Base-by-base conservation (phyloP, 164 flowering plant genomes). In the Piper longum region DNA sequence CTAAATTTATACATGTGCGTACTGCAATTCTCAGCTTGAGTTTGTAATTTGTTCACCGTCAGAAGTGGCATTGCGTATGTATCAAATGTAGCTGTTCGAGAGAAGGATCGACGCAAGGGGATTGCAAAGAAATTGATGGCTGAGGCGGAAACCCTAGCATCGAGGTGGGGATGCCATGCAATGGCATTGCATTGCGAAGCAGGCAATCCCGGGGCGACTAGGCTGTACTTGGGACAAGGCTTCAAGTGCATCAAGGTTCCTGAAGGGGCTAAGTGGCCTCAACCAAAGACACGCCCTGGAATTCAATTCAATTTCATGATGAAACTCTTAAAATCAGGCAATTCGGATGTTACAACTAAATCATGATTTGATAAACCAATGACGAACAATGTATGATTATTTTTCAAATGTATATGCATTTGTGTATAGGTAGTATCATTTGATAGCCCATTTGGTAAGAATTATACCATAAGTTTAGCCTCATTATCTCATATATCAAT, bases 61-160 rank as follows among this genome's bases (percentile, higher is more conserved):
- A 92, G 98, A 85, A 83, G 87, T 57, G 96, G 96, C 56, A 83
- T 92, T 64, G 98, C 96, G 13, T 92, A 92, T 67, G 69, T 92
- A 77, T 92, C 98, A 61, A 92, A 92, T 69, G 93, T 92, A 54
- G 98, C 98, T 58, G 98, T 92, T 36, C 79, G 91, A 43, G 91
- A 85, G 78, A 81, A 69, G 67, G 82, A 73, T 65, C 76, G 98
- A 7, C 77, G 96, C 45, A 86, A 88, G 72, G 98, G 98, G 54
- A 85, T 92, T 69, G 98, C 85, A 7, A 92, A 87, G 69, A 77
- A 70, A 67, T 86, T 92, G 4, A 56, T 92, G 39, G 78, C 73
- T 11, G 84, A 85, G 75, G 98, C 98, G 51, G 96, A 89, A 73
- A 77, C 87, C 56, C 79, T 77, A 67, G 98, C 98, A 19, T 68